A percentile compares a stretch with the other conserved stretches of the same genome.
Conservation (phyloP, 257 asterid species). For the Anisodus acutangulus region DNA sequence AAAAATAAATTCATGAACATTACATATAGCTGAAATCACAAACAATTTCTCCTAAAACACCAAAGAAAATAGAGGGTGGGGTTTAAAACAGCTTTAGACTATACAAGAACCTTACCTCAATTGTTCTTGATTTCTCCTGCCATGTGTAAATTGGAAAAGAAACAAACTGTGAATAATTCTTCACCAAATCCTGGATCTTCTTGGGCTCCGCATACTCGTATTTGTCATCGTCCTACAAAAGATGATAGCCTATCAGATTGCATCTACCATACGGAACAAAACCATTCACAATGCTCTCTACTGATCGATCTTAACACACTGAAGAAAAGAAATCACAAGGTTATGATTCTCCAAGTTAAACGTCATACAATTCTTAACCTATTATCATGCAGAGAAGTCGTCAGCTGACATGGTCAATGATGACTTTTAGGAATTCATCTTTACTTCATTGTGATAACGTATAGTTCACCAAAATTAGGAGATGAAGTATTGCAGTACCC, state of each 20-base stretch:
- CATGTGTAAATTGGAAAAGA: constrained; percentile 92
- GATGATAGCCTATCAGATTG: constrained; percentile 18
- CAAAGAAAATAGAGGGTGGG: background rate
- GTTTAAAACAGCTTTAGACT: background rate
- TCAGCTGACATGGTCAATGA: background rate
- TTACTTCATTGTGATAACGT: background rate
- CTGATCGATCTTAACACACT: background rate
- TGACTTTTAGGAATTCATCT: background rate
- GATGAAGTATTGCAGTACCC: constrained; percentile 51
- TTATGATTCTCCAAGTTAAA: background rate
- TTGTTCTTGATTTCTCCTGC: constrained; percentile 91
- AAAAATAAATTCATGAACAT: background rate
- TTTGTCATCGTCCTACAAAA: constrained; percentile 85
- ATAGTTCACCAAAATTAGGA: background rate
- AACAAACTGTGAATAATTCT: constrained; percentile 93
- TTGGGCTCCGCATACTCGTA: constrained; percentile 86
- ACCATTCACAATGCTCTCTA: background rate
- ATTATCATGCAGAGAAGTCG: background rate
- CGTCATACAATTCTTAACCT: constrained; percentile 6
- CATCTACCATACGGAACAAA: background rate
- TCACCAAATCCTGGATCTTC: constrained; percentile 88
- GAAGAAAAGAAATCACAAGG: background rate
- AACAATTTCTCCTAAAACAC: background rate
- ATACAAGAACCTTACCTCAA: constrained; percentile 63
- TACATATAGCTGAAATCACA: background rate